These are phyloP conservation scores for Claviceps quebecensis DNA, from an alignment of 2,329 filamentous ascomycete species.

Conservation along the genomic window DNA sequence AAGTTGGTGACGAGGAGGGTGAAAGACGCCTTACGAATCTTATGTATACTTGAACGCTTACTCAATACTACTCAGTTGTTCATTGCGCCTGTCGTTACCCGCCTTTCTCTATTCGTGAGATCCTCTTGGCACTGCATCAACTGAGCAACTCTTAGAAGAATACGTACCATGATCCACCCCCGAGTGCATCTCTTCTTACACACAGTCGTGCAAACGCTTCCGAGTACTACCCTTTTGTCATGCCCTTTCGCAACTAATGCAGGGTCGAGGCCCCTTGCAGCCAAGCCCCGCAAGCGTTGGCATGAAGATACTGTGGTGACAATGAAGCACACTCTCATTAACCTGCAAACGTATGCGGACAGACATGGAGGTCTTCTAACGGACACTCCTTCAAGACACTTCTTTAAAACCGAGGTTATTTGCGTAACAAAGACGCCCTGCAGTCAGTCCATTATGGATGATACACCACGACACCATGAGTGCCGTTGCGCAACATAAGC, in stretches of 20 bases:
- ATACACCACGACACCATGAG: neutral
- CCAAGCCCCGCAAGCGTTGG: neutral
- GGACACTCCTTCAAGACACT: too few relatives aligned
- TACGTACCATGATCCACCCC: neutral
- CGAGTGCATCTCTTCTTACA: neutral
- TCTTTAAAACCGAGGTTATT: neutral
- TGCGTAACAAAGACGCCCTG: neutral
- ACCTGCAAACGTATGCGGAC: neutral
- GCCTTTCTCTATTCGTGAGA: too few relatives aligned
- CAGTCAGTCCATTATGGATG: neutral
- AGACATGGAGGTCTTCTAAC: neutral
- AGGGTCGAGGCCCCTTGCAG: neutral
- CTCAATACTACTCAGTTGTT: too few relatives aligned
- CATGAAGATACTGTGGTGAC: conserved; percentile 1
- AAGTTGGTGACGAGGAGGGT: neutral
- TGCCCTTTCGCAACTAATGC: neutral
- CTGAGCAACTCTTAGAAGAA: too few relatives aligned
- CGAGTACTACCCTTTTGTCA: neutral
- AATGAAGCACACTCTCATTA: neutral
- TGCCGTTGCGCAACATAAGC: neutral
- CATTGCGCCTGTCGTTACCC: too few relatives aligned
- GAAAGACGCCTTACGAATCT: neutral
- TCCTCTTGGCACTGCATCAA: too few relatives aligned
- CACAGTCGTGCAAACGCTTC: neutral
- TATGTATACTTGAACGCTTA: too few relatives aligned